phyloP scores from a whole-genome alignment of 108 stramenopile species.

The Cyclostephanos tholiformis region DNA sequence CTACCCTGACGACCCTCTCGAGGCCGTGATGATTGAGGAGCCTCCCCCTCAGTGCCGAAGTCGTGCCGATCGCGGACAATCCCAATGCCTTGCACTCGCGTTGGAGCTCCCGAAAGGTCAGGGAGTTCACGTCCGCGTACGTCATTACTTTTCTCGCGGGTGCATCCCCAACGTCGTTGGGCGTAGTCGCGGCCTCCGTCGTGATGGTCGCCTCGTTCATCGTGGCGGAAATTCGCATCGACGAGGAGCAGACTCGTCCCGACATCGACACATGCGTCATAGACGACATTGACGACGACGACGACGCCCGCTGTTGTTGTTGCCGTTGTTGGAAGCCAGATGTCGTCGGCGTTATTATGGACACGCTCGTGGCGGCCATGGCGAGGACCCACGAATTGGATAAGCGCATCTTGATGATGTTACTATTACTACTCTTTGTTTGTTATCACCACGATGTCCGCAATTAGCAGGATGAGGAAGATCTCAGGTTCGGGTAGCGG shows the following conservation, averaged over 20 bases:
- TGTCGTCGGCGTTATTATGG: not conserved
- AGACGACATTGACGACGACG: too few species aligned
- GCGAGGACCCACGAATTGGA: not conserved
- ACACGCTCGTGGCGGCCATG: not conserved
- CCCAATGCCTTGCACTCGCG: conserved; percentile 58
- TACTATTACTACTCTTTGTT: too few species aligned
- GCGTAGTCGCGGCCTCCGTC: not conserved
- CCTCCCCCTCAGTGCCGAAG: conserved; percentile 60
- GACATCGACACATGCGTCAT: not conserved
- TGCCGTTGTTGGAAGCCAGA: not conserved
- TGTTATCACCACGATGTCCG: not conserved
- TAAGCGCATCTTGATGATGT: conserved; percentile 1
- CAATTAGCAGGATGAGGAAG: too few species aligned
- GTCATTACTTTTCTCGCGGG: too few species aligned
- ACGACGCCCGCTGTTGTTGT: not conserved
- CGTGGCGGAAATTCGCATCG: conserved; percentile 11
- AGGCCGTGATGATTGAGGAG: conserved; percentile 57
- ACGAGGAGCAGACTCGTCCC: not conserved
- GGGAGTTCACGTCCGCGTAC: conserved; percentile 48
- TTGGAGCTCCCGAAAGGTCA: conserved; percentile 72
- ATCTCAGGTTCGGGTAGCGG: too few species aligned
- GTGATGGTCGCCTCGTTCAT: not conserved
- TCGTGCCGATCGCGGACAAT: conserved; percentile 65
- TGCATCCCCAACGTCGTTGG: too few species aligned
- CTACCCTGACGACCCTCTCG: conserved; percentile 10